phyloP scores from a whole-genome alignment of 2,329 filamentous ascomycete genomes.

The Sporothrix brunneoviolacea region DNA sequence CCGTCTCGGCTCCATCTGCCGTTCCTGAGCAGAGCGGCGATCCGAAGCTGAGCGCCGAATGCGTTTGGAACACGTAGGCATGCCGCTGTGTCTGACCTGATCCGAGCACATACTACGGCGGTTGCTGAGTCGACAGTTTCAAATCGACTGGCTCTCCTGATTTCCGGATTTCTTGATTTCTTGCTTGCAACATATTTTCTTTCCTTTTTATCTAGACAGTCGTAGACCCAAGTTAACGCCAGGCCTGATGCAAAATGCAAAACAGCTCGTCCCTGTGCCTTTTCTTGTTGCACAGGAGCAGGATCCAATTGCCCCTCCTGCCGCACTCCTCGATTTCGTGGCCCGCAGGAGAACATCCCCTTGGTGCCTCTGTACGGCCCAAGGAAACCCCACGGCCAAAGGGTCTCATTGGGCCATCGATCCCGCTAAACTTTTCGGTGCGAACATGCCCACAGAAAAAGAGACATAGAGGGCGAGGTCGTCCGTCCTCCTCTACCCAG shows the following conservation, averaged over 20 bases:
- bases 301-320: background rate
- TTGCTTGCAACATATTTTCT: too few relatives aligned
- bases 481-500: background rate
- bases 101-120: too few relatives aligned
- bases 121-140: background rate
- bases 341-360: too few relatives aligned
- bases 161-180: too few relatives aligned
- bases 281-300: background rate
- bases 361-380: background rate
- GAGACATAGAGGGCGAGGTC: background rate
- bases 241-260: constrained; percentile 9
- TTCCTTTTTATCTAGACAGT: constrained; percentile 2
- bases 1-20: constrained; percentile 10
- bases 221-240: constrained; percentile 10
- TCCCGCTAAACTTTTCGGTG: constrained; percentile 9
- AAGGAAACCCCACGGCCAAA: background rate
- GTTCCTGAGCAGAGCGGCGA: background rate
- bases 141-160: too few relatives aligned
- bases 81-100: too few relatives aligned
- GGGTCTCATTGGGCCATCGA: constrained; percentile 2
- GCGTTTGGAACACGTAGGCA: too few relatives aligned
- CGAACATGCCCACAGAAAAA: constrained; percentile 4
- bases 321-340: too few relatives aligned
- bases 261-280: constrained; percentile 1
- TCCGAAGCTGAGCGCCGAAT: background rate